Percentiles rank a stretch among this genome's conserved stretches.
These are phyloP conservation scores for Pachyrhizus erosus DNA, from an alignment of 306 rosid species.

Conservation along the genomic window DNA sequence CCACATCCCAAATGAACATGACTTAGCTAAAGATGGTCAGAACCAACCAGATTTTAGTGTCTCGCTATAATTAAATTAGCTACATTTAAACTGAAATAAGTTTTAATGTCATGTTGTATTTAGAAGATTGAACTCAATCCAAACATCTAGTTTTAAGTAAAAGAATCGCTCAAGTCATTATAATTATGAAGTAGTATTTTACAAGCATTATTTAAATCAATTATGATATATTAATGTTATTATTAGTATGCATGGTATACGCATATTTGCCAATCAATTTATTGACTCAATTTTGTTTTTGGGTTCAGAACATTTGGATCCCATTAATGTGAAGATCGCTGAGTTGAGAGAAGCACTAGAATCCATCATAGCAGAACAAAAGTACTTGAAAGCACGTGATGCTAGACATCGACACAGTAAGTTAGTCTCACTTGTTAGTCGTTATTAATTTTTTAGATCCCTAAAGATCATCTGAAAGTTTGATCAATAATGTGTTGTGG, in stretches of 20 bases:
- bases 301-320: slow-evolving; percentile 81
- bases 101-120: not conserved
- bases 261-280: not conserved
- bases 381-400: slow-evolving; percentile 90
- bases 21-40: slow-evolving; percentile 86
- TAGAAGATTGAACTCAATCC: not conserved
- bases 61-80: not conserved
- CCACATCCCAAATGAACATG: slow-evolving; percentile 83
- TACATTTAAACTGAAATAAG: not conserved
- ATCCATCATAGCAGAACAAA: slow-evolving; percentile 80
- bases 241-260: not conserved
- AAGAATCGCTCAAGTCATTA: not conserved
- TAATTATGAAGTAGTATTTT: not conserved
- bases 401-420: slow-evolving; percentile 85
- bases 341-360: slow-evolving; percentile 90
- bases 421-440: slow-evolving; percentile 38
- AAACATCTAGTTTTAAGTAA: not conserved
- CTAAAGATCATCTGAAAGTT: not conserved
- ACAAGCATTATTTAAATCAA: not conserved
- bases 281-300: slow-evolving; percentile 13
- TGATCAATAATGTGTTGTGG: not conserved
- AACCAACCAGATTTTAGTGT: not conserved
- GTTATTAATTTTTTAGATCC: not conserved
- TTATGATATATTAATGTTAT: not conserved
- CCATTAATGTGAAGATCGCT: slow-evolving; percentile 88